Conservation (phyloP, 495 filamentous ascomycete genomes). For the Cercophora newfieldiana region DNA sequence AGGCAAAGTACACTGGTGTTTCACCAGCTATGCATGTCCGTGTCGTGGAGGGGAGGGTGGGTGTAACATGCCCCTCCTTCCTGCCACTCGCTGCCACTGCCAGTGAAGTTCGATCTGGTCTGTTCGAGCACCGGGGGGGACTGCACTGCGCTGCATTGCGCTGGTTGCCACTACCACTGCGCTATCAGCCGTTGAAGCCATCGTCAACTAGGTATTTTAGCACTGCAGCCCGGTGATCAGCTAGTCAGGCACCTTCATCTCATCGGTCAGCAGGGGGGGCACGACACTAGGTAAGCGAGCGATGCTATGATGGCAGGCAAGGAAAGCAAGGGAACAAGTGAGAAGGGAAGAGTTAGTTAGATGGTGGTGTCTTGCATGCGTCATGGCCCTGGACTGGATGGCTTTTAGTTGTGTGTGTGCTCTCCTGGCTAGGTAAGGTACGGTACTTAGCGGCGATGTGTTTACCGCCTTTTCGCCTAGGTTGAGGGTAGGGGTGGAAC, state of each 20-base stretch:
- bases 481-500: background rate
- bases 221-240: background rate
- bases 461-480: background rate
- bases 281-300: no score
- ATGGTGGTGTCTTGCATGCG: background rate
- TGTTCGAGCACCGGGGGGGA: no score
- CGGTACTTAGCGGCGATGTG: background rate
- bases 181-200: background rate
- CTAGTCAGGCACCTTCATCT: background rate
- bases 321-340: background rate
- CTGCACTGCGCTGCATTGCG: background rate
- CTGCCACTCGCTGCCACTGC: no score
- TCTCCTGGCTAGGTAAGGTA: no score
- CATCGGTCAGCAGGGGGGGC: no score
- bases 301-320: no score
- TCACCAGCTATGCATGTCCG: background rate
- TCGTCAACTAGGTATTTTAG: background rate
- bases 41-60: background rate
- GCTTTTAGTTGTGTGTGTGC: no score
- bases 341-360: no score
- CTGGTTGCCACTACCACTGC: background rate
- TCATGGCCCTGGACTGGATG: background rate
- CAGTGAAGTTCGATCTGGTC: no score
- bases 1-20: background rate
- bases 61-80: background rate